A percentile compares a stretch with the other conserved stretches of the same genome.
Conservation (phyloP, 2,329 filamentous ascomycete species). For the Colletotrichum horii region DNA sequence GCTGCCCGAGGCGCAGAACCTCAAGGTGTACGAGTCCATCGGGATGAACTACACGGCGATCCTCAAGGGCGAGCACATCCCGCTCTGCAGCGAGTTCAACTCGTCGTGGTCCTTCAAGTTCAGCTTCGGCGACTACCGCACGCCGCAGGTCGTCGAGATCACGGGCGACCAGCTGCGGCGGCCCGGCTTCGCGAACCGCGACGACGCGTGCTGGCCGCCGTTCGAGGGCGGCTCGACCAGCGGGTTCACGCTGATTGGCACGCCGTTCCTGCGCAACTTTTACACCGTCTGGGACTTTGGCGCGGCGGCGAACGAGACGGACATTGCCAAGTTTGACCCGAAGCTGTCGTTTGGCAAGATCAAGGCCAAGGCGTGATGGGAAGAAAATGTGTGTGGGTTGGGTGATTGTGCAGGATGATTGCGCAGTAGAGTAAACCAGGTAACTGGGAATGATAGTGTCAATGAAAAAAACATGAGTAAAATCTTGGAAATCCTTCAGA, state of each 20-base stretch:
- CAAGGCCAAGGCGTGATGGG: constrained; percentile 13
- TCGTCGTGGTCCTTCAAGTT: constrained; percentile 38
- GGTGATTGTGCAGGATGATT: background rate
- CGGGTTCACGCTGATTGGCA: constrained; percentile 34
- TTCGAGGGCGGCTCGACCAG: constrained; percentile 27
- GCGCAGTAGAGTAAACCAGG: background rate
- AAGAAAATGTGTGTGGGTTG: background rate
- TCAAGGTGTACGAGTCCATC: constrained; percentile 34
- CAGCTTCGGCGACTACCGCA: constrained; percentile 20
- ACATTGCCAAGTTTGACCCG: constrained; percentile 1
- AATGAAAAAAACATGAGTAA: background rate
- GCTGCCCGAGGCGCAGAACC: constrained; percentile 29
- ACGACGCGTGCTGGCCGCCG: constrained; percentile 40
- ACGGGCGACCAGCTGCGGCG: constrained; percentile 34
- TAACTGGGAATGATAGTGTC: background rate
- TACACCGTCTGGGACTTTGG: constrained; percentile 40
- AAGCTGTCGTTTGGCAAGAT: constrained; percentile 27
- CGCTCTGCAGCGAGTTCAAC: constrained; percentile 40
- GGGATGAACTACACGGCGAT: constrained; percentile 40
- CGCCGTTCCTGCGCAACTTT: constrained; percentile 31
- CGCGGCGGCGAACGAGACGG: background rate
- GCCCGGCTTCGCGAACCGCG: constrained; percentile 36
- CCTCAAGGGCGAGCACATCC: constrained; percentile 29
- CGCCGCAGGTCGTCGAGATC: constrained; percentile 27
- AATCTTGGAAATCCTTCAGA: background rate